phyloP scores from a whole-genome alignment of 2,329 filamentous ascomycete genomes.

The Ophiostoma sp. region DNA sequence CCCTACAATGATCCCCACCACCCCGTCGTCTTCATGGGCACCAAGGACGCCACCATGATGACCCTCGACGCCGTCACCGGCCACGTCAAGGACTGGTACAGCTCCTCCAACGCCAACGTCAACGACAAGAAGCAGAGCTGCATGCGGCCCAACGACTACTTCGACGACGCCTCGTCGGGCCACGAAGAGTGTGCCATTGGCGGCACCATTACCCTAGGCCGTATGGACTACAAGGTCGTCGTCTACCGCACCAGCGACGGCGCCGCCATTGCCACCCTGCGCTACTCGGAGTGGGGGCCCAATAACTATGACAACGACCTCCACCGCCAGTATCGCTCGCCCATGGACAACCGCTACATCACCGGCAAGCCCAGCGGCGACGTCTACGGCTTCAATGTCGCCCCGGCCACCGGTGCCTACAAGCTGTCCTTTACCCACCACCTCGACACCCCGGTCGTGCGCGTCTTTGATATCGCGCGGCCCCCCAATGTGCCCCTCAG shows the following conservation, averaged over 20 bases:
- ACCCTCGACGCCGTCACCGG: conserved; percentile 85
- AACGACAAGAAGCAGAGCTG: conserved; percentile 57
- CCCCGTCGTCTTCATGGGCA: conserved; percentile 79
- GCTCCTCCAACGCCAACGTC: conserved; percentile 60
- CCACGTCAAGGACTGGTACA: conserved; percentile 76
- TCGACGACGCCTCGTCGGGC: conserved; percentile 52
- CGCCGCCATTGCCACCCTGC: conserved; percentile 77
- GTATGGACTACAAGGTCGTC: conserved; percentile 82
- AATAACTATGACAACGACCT: conserved; percentile 89
- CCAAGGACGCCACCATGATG: conserved; percentile 85
- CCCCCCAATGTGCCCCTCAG: conserved; percentile 59
- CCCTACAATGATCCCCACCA: conserved; percentile 69
- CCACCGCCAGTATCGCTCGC: conserved; percentile 70
- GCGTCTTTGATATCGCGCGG: conserved; percentile 82
- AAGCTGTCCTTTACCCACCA: conserved; percentile 60
- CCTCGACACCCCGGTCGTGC: conserved; percentile 71
- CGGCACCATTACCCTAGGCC: conserved; percentile 75
- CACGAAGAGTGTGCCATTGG: conserved; percentile 66
- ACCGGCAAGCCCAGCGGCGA: conserved; percentile 81
- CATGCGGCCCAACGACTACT: conserved; percentile 57
- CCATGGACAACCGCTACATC: conserved; percentile 83
- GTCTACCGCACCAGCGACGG: conserved; percentile 68
- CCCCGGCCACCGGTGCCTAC: conserved; percentile 35
- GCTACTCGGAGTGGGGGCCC: conserved; percentile 89
- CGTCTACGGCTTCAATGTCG: conserved; percentile 73